These are phyloP conservation scores for Collybia mongolica DNA, from an alignment of 768 basidiomycete genomes.

Conservation along the genomic window DNA sequence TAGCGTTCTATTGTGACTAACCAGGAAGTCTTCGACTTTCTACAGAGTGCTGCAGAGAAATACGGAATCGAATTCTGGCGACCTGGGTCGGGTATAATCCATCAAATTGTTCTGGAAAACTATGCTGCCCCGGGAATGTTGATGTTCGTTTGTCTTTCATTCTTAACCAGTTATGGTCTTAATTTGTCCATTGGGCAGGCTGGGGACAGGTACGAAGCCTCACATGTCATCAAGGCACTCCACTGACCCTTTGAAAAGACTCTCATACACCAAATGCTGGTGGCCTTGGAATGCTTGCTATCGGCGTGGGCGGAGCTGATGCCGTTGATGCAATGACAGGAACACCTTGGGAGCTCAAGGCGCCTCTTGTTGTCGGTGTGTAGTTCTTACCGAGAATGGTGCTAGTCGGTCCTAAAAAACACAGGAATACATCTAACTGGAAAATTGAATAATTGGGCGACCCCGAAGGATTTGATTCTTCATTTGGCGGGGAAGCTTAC, in stretches of 20 bases:
- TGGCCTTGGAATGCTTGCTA: slow-evolving; percentile 93
- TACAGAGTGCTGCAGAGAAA: slow-evolving; percentile 87
- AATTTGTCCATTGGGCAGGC: slow-evolving; percentile 40
- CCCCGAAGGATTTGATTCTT: slow-evolving; percentile 94
- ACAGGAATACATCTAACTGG: slow-evolving; percentile 90
- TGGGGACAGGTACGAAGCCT: slow-evolving; percentile 66
- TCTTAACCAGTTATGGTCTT: slow-evolving; percentile 3
- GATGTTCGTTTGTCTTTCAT: slow-evolving; percentile 52
- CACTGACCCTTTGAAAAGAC: slow-evolving; percentile 43
- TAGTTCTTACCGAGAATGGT: slow-evolving; percentile 1
- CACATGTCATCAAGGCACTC: background rate
- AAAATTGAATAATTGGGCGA: slow-evolving; percentile 85
- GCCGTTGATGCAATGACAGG: slow-evolving; percentile 98
- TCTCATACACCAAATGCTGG: slow-evolving; percentile 99
- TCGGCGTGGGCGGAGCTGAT: slow-evolving; percentile 99
- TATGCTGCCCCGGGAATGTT: slow-evolving; percentile 95
- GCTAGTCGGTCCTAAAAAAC: background rate
- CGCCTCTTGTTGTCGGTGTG: slow-evolving; percentile 79
- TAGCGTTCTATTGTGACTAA: slow-evolving; percentile 86
- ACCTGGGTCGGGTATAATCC: slow-evolving; percentile 95
- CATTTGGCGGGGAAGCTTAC: slow-evolving; percentile 93
- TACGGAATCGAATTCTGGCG: slow-evolving; percentile 98
- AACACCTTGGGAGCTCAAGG: slow-evolving; percentile 97
- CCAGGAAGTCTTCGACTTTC: slow-evolving; percentile 96
- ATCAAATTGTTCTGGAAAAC: slow-evolving; percentile 97